Conservation (phyloP, 2,329 filamentous ascomycete species). For the Microdochium nivale region DNA sequence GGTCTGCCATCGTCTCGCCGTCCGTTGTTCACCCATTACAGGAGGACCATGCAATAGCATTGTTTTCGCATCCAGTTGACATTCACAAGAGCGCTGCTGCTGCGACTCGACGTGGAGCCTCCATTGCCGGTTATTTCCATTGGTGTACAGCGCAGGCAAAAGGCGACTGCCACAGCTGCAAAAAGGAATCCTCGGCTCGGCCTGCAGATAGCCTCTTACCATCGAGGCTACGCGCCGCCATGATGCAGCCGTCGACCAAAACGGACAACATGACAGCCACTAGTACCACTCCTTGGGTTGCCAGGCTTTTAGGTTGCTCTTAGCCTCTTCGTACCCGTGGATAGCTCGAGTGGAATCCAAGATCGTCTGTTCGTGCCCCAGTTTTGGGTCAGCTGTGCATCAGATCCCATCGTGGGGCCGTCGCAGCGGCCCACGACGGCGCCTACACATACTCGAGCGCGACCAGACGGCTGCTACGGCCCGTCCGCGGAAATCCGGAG, state of each 20-base stretch:
- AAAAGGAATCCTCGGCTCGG: not conserved
- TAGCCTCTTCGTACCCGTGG: no score
- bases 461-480: no score
- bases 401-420: no score
- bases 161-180: not conserved
- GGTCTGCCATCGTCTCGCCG: no score
- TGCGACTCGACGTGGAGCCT: not conserved
- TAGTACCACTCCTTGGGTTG: not conserved
- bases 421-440: no score
- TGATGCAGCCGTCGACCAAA: not conserved
- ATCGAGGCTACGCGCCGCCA: not conserved
- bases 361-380: no score
- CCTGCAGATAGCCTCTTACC: not conserved
- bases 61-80: not conserved
- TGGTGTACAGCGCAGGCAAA: not conserved
- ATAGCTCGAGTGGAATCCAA: no score
- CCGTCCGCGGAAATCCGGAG: no score
- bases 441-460: no score
- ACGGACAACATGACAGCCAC: not conserved
- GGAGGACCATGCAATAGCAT: not conserved
- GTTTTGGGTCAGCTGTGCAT: no score
- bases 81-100: not conserved
- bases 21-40: no score
- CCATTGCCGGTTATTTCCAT: not conserved
- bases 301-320: no score